Evolutionary conservation across 2,329 filamentous ascomycete species (phyloP), one percentile per base, ranked within the genome.

Genomic region (Neodidymelliopsis sp.): DNA sequence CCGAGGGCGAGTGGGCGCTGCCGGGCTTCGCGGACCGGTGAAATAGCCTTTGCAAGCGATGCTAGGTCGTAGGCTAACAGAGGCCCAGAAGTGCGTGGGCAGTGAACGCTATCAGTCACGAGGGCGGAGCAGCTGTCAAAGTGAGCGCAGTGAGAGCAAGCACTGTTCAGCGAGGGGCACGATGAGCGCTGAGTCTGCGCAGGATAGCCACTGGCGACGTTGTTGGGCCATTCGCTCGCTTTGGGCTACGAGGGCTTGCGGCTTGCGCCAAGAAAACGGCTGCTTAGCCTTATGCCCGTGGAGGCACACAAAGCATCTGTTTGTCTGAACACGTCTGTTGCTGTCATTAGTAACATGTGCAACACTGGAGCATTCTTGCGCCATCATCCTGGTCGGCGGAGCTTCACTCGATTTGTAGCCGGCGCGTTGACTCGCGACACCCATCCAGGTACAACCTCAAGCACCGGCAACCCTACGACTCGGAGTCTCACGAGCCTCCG

Each of bases 11-110:
- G 57, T 50, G 49, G 57, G 49, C 43, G 35, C 31, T 42, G 42
- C 48, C 38, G 41, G 54, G 55, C 57, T 53, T 54, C 52, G 54
- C 60, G 57, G 55, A 60, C 58, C 64, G 62, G 60, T 63, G 62
- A 61, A 60, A 60, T 54, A 45, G 63, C 46, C 50, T 49, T 51
- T 49, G 48, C 49, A 49, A 56, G 57, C 53, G 40, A 42, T 56
- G 45, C 49, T 65, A 63, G 61, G 45, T 37, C 29, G 15, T 22
- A 49, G 54, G 49, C 55, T 53, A 60, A 56, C 22, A 10, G 16
- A 6, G 41, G 48, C 35, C 48, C 41, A 51, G 49, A 52, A 34
- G 29, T 18, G 36, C 34, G 40, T 30, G 45, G 25, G n/a, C 39
- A 36, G 35, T 34, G 34, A 45, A 34, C 35, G 20, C 30, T 50